Percentiles rank a stretch among this genome's conserved stretches.
These are phyloP conservation scores for Acacia melanoxylon DNA, from an alignment of 306 rosid species.

Conservation along the genomic window DNA sequence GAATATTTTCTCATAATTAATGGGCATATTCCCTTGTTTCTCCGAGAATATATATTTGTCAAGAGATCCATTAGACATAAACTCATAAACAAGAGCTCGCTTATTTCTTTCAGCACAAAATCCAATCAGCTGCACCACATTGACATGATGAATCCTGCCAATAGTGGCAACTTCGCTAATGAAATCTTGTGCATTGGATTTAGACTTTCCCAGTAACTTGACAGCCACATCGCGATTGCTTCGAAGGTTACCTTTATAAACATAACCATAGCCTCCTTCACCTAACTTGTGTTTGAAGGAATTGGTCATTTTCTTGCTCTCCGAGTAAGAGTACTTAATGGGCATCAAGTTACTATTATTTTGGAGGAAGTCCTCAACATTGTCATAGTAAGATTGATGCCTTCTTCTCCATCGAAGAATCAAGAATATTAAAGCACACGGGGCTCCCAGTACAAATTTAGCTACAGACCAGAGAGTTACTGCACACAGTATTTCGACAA, in stretches of 20 bases:
- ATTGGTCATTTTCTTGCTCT: conserved; percentile 19
- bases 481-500: not conserved
- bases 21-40: not conserved
- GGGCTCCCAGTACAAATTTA: not conserved
- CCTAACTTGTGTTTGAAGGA: conserved; percentile 2
- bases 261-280: not conserved
- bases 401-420: not conserved
- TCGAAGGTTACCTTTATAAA: not conserved
- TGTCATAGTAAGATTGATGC: not conserved
- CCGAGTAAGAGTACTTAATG: conserved; percentile 11
- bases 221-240: not conserved
- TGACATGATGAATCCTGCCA: not conserved
- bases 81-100: not conserved
- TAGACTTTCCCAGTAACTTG: not conserved
- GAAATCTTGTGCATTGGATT: not conserved
- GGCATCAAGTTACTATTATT: conserved; percentile 20
- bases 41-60: not conserved
- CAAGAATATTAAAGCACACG: not conserved
- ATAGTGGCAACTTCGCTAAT: not conserved
- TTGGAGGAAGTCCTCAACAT: conserved; percentile 17
- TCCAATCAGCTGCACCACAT: conserved; percentile 1
- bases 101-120: not conserved
- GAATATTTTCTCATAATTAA: not conserved
- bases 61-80: not conserved
- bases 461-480: not conserved